Base-by-base conservation (phyloP, 2,329 filamentous ascomycete species). In the Pseudocercospora musae region DNA sequence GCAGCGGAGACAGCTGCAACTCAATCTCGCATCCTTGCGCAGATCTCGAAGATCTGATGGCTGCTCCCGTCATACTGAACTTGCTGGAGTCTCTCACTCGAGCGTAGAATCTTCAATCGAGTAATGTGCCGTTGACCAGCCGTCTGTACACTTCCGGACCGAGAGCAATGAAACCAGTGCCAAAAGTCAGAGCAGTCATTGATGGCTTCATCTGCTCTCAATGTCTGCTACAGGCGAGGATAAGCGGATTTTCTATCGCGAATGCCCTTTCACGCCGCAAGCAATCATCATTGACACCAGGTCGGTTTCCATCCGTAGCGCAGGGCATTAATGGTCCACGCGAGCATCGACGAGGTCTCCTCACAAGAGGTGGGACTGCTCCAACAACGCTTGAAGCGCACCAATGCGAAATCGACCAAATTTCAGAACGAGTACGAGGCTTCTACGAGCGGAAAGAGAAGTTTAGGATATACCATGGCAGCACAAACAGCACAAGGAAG, bases 401-500 rank as follows among this genome's bases (percentile, higher is more conserved):
- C 33, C 52, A 62, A 21, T 42, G 53, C 48, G 74, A 77, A 21
- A 81, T 85, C 25, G 70, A 77, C 29, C 68, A 71, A 49, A 80
- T 85, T 31, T 78, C 82, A 6, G 72, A 75, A 4, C 76, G 74
- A 58, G 80, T 85, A 52, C 77, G 77, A 56, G 70, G 75, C 11
- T 85, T 84, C 72, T 79, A 85, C 70, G 74, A 78, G 11, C 78
- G 78, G 49, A 77, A 81, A 59, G 77, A 83, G 71, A 84, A 87
- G 2, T 92, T 90, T 75, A 83, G 89, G n/a, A 87, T 92, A 72
- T 89, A 87, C 69, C 89, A 92, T 76, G 90, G 90, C 64, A 87
- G 88, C 0, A 92, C 89, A 25, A 92, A 91, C 77, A 90, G 86
- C 75, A 92, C 90, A 40, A 86, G 90, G 7, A 82, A 82, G 25